Evolutionary conservation across 768 basidiomycete species (phyloP).

Genomic region (Auriscalpium microsporum): DNA sequence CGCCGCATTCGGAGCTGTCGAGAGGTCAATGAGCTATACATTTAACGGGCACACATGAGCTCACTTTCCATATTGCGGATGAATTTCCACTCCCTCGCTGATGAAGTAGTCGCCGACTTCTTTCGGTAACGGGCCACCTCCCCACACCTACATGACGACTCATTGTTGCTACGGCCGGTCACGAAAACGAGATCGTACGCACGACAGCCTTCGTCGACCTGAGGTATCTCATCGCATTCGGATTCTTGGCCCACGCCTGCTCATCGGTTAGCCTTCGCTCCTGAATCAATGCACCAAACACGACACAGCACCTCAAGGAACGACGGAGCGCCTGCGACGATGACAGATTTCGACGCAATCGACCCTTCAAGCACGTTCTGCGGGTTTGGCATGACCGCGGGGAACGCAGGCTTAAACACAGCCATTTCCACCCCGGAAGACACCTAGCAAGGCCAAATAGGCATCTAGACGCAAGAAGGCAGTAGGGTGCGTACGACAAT

Average conservation of each 20-base stretch:
- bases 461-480: not conserved
- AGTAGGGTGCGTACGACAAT: slow-evolving; percentile 11
- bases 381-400: slow-evolving; percentile 23
- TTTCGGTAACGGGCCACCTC: slow-evolving; percentile 22
- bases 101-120: slow-evolving; percentile 19
- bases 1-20: slow-evolving; percentile 15
- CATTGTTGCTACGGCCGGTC: not conserved
- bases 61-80: slow-evolving; percentile 17
- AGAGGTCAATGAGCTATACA: not conserved
- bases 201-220: slow-evolving; percentile 17
- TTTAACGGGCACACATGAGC: not conserved
- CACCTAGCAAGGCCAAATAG: slow-evolving; percentile 12
- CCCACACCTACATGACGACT: slow-evolving; percentile 17
- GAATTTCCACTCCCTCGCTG: slow-evolving; percentile 16
- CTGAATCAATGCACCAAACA: not conserved
- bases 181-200: not conserved
- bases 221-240: slow-evolving; percentile 14
- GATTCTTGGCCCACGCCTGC: slow-evolving; percentile 19
- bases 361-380: slow-evolving; percentile 21
- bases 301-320: slow-evolving; percentile 24
- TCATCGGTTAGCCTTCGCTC: no score
- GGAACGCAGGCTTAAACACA: slow-evolving; percentile 22
- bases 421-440: slow-evolving; percentile 20
- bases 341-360: slow-evolving; percentile 14
- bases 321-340: slow-evolving; percentile 23